Conservation (phyloP, 108 stramenopile species). For the Mediolabrus comicus region DNA sequence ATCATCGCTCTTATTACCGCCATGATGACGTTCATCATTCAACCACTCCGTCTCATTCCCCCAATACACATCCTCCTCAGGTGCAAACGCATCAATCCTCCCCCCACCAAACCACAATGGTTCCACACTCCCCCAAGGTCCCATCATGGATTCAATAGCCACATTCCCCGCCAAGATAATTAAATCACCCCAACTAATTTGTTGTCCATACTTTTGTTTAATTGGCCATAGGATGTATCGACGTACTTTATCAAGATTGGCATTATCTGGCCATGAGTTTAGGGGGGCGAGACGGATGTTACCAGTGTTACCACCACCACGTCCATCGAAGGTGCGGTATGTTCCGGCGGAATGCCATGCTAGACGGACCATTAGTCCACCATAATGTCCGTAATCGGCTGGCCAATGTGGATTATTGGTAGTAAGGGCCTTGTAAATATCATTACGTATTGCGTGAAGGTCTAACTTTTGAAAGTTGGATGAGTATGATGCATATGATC, state of each 20-base stretch:
- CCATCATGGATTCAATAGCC: slow-evolving; percentile 69
- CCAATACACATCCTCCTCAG: slow-evolving; percentile 78
- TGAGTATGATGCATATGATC: slow-evolving; percentile 43
- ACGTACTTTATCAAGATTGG: slow-evolving; percentile 72
- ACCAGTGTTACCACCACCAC: slow-evolving; percentile 66
- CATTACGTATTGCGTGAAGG: slow-evolving; percentile 46
- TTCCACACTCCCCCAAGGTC: slow-evolving; percentile 41
- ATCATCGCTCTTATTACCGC: too few relatives aligned
- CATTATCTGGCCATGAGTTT: slow-evolving; percentile 84
- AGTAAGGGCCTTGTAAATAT: slow-evolving; percentile 53
- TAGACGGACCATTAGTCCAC: slow-evolving; percentile 68
- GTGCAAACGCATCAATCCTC: slow-evolving; percentile 63
- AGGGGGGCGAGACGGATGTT: slow-evolving; percentile 70
- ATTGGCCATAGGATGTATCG: slow-evolving; percentile 71
- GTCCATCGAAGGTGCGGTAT: slow-evolving; percentile 71
- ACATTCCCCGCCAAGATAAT: slow-evolving; percentile 85
- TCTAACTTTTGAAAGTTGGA: slow-evolving; percentile 49
- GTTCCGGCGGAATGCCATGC: slow-evolving; percentile 75
- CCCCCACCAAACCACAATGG: slow-evolving; percentile 73
- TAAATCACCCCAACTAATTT: slow-evolving; percentile 71
- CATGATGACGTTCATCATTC: slow-evolving; percentile 35
- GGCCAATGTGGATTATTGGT: slow-evolving; percentile 66
- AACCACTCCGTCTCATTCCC: slow-evolving; percentile 69
- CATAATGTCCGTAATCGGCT: slow-evolving; percentile 76
- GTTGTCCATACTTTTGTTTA: slow-evolving; percentile 70